A percentile compares a stretch with the other conserved stretches of the same genome.
phyloP scores from a whole-genome alignment of 352 stramenopile species.

The Blastocystis sp. region DNA sequence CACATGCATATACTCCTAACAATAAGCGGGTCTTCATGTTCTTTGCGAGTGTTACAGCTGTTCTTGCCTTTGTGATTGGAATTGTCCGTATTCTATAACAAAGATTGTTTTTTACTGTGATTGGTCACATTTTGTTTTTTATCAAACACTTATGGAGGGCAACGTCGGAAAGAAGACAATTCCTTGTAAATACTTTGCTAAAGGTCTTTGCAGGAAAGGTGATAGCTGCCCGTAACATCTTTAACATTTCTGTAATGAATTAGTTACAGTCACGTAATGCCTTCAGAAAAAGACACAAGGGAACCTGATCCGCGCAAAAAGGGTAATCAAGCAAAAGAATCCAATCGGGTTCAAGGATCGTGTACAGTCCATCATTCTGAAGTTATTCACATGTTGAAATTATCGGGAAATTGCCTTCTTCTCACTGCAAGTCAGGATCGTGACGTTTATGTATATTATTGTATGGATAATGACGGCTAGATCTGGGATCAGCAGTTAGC shows the following conservation, averaged over 20 bases:
- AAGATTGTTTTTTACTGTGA: background rate
- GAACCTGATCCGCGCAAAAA: background rate
- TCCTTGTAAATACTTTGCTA: slow-evolving; percentile 9
- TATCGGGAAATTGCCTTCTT: background rate
- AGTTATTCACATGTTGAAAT: background rate
- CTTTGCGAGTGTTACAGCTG: background rate
- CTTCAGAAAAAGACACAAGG: background rate
- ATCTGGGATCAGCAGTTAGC: background rate
- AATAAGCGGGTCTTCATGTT: background rate
- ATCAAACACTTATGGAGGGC: too few species aligned
- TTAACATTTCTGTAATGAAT: background rate
- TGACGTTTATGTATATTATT: background rate
- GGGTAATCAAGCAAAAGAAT: background rate
- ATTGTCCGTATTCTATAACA: background rate
- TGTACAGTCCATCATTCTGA: background rate
- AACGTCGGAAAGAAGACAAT: background rate
- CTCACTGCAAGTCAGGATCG: background rate
- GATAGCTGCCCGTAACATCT: background rate
- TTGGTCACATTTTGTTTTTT: background rate
- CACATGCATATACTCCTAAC: slow-evolving; percentile 28
- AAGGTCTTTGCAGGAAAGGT: background rate
- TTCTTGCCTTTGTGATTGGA: background rate
- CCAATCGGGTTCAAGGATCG: background rate
- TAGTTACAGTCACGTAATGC: background rate
- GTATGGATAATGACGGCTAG: background rate